Evolutionary conservation across 2,329 filamentous ascomycete species (phyloP).

Genomic region (Neodidymelliopsis sp.): DNA sequence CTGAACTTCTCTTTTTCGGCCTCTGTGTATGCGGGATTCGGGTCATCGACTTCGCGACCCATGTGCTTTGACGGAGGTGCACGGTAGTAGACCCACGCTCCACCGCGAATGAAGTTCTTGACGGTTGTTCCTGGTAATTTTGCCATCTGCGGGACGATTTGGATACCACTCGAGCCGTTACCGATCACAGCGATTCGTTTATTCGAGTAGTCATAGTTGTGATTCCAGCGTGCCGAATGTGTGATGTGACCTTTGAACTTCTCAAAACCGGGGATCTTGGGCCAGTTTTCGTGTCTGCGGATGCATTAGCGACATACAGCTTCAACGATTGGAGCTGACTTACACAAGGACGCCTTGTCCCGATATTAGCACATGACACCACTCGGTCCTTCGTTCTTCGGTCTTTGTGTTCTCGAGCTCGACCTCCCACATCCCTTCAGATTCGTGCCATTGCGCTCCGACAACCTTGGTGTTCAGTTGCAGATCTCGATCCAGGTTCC

Average conservation of each 20-base stretch:
- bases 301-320: conserved; percentile 18
- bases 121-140: conserved; percentile 28
- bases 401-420: conserved; percentile 32
- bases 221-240: conserved; percentile 64
- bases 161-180: conserved; percentile 29
- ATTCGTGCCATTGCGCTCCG: conserved; percentile 47
- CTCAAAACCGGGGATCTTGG: conserved; percentile 56
- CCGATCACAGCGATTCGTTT: conserved; percentile 34
- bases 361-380: conserved; percentile 25
- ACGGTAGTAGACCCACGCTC: conserved; percentile 32
- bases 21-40: conserved; percentile 28
- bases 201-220: conserved; percentile 25
- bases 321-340: neutral
- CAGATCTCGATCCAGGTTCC: conserved; percentile 44
- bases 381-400: conserved; percentile 20
- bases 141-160: conserved; percentile 31
- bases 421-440: conserved; percentile 48
- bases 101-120: conserved; percentile 29
- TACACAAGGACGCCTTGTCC: conserved; percentile 36
- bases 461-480: conserved; percentile 45
- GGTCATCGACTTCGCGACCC: conserved; percentile 30
- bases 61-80: conserved; percentile 31
- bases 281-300: conserved; percentile 44
- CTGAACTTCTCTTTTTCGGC: conserved; percentile 27
- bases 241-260: conserved; percentile 59